Conservation (phyloP, 306 rosid species). For the Acacia melanoxylon region DNA sequence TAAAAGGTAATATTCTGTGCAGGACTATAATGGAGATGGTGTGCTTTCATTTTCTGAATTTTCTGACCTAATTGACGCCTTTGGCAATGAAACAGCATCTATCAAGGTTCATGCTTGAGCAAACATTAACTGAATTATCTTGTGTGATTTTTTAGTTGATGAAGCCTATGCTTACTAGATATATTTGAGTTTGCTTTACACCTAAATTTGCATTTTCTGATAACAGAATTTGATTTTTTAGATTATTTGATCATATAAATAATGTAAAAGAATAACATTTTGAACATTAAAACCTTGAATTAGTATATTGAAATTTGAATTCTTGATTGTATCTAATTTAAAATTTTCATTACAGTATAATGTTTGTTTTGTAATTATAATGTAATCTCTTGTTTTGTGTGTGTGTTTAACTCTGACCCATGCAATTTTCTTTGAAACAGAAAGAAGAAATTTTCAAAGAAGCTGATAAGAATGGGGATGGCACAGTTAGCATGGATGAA, state of each 20-base stretch:
- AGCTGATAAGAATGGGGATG: conserved; percentile 90
- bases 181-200: background rate
- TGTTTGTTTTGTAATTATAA: conserved; percentile 5
- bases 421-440: conserved; percentile 52
- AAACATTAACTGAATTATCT: conserved; percentile 12
- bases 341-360: conserved; percentile 27
- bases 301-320: conserved; percentile 5
- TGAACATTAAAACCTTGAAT: conserved; percentile 30
- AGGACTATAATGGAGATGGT: conserved; percentile 95
- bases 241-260: background rate
- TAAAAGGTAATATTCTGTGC: conserved; percentile 36
- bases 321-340: conserved; percentile 20
- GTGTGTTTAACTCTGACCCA: conserved; percentile 20
- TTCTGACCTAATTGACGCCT: conserved; percentile 80
- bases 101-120: conserved; percentile 56
- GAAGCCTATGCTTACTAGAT: conserved; percentile 12
- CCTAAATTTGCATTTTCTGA: conserved; percentile 21
- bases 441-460: conserved; percentile 89
- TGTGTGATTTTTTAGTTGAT: conserved; percentile 7
- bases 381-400: background rate
- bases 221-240: conserved; percentile 6
- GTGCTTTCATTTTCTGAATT: conserved; percentile 81
- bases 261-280: conserved; percentile 12
- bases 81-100: conserved; percentile 82
- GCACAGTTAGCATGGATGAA: conserved; percentile 87